Conservation (phyloP, 805 yeast genomes). For the Saccharomycopsis malanga region DNA sequence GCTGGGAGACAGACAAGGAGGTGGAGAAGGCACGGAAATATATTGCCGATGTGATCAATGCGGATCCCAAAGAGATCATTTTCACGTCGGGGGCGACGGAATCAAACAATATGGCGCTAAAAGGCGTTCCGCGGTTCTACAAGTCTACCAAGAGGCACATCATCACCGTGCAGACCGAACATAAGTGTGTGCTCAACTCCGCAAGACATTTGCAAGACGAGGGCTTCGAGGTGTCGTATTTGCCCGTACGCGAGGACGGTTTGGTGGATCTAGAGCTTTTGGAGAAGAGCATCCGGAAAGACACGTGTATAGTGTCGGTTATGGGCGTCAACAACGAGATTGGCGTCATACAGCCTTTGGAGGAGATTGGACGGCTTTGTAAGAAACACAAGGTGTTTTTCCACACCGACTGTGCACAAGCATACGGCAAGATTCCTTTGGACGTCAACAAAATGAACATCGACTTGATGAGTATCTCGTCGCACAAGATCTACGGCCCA, state of each 20-base stretch:
- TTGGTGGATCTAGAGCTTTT: conserved; percentile 70
- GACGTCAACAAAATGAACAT: conserved; percentile 92
- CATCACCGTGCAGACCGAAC: conserved; percentile 95
- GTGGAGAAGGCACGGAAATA: conserved; percentile 82
- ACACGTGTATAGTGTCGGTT: conserved; percentile 81
- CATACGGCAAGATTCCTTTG: conserved; percentile 85
- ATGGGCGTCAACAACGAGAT: conserved; percentile 99
- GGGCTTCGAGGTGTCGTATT: conserved; percentile 91
- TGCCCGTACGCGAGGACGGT: conserved; percentile 79
- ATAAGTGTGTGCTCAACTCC: conserved; percentile 96
- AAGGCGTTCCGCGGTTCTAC: conserved; percentile 94
- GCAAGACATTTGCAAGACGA: conserved; percentile 93
- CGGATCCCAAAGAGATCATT: conserved; percentile 94
- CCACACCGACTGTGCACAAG: conserved; percentile 98
- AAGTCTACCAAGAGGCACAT: conserved; percentile 84
- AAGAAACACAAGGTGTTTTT: conserved; percentile 83
- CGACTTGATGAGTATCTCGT: conserved; percentile 87
- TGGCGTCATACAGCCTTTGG: conserved; percentile 94
- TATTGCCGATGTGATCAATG: conserved; percentile 77
- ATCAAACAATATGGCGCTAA: conserved; percentile 87
- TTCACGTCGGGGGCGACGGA: conserved; percentile 99
- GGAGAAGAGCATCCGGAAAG: conserved; percentile 79
- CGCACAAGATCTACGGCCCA: conserved; percentile 97
- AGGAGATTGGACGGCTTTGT: conserved; percentile 87
- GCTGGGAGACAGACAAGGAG: conserved; percentile 96